phyloP scores from a whole-genome alignment of 2,329 filamentous ascomycete species.

The Metarhizium robertsii region DNA sequence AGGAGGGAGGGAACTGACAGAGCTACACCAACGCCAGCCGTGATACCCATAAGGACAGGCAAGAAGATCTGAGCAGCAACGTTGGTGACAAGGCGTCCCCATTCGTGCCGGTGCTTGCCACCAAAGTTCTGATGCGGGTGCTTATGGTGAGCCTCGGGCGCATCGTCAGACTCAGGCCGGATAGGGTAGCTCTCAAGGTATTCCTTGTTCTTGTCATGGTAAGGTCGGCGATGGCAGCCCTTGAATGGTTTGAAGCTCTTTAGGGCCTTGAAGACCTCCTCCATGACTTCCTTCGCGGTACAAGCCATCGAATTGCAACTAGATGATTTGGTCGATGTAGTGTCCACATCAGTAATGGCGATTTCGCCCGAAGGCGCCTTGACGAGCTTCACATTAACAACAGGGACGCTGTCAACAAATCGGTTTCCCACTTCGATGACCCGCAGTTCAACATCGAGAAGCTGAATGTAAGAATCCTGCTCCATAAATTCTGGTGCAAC shows the following conservation, averaged over 20 bases:
- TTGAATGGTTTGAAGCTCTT: slow-evolving; percentile 13
- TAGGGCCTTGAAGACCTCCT: slow-evolving; percentile 17
- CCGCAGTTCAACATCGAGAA: slow-evolving; percentile 46
- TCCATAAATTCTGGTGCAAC: slow-evolving; percentile 35
- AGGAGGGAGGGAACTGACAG: slow-evolving; percentile 34
- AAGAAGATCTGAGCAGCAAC: slow-evolving; percentile 55
- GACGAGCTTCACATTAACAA: slow-evolving; percentile 52
- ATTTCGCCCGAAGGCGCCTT: slow-evolving; percentile 47
- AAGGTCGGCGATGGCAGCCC: slow-evolving; percentile 15
- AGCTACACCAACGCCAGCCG: slow-evolving; percentile 58
- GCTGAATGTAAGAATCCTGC: slow-evolving; percentile 39
- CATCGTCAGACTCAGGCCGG: slow-evolving; percentile 3
- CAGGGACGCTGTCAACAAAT: slow-evolving; percentile 44
- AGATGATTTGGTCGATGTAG: slow-evolving; percentile 19
- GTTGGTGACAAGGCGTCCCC: slow-evolving; percentile 41
- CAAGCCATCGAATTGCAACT: slow-evolving; percentile 41
- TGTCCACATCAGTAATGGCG: slow-evolving; percentile 40
- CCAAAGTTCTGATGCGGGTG: slow-evolving; percentile 8
- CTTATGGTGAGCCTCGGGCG: slow-evolving; percentile 8
- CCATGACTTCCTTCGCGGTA: slow-evolving; percentile 31
- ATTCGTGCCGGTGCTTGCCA: slow-evolving; percentile 14
- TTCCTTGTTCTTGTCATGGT: slow-evolving; percentile 9
- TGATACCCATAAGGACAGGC: slow-evolving; percentile 59
- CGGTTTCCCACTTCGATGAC: slow-evolving; percentile 50
- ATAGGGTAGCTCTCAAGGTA: slow-evolving; percentile 3